Evolutionary conservation across 768 basidiomycete species (phyloP).

Genomic region (Lactarius indigo): DNA sequence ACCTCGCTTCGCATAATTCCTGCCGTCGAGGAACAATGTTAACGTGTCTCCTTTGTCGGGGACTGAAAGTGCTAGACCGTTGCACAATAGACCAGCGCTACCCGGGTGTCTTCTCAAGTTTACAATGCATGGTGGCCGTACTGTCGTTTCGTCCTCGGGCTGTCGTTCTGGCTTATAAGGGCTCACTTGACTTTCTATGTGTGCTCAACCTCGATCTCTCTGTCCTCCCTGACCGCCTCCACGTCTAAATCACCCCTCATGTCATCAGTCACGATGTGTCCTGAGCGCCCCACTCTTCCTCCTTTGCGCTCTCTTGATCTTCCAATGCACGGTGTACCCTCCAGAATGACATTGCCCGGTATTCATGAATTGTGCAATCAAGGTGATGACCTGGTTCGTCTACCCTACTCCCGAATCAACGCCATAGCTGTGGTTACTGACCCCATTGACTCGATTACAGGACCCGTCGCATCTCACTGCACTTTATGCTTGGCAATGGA

Average conservation of each 20-base stretch:
- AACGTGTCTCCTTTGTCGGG: slow-evolving; percentile 8
- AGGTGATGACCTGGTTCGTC: slow-evolving; percentile 4
- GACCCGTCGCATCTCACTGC: slow-evolving; percentile 3
- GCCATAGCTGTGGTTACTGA: not conserved
- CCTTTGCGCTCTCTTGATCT: slow-evolving; percentile 23
- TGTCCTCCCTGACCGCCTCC: slow-evolving; percentile 7
- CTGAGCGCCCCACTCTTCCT: slow-evolving; percentile 25
- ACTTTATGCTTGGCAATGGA: slow-evolving; percentile 9
- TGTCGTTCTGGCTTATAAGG: slow-evolving; percentile 17
- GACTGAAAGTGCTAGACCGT: not conserved
- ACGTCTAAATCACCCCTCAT: slow-evolving; percentile 15
- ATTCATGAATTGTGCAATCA: slow-evolving; percentile 11
- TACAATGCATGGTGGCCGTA: not conserved
- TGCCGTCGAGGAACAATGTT: slow-evolving; percentile 21
- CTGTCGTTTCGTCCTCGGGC: not conserved
- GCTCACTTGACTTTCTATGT: not conserved
- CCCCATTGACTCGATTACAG: not conserved
- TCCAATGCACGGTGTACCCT: slow-evolving; percentile 18
- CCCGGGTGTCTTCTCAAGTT: not conserved
- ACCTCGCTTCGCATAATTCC: slow-evolving; percentile 3
- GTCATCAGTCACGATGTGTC: slow-evolving; percentile 9
- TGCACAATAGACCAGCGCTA: slow-evolving; percentile 20
- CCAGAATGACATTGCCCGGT: slow-evolving; percentile 11
- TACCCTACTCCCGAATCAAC: not conserved
- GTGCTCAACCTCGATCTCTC: slow-evolving; percentile 3